Percentiles rank a stretch among this genome's conserved stretches.
Evolutionary conservation across 202 grass and related monocot genomes (phyloP).

Genomic region (Eragrostis tef): DNA sequence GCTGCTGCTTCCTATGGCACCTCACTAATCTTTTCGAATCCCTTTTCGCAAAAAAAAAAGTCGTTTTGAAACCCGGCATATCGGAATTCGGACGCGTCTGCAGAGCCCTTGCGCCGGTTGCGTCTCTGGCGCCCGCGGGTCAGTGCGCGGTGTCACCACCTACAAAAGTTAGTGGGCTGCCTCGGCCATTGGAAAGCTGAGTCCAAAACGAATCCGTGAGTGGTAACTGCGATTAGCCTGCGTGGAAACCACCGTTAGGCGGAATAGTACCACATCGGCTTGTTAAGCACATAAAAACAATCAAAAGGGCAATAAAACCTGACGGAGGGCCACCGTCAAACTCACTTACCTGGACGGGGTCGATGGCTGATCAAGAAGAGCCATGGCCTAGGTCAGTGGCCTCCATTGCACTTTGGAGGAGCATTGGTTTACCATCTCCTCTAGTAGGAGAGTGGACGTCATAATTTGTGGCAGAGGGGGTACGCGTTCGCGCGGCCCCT

Average conservation of each 20-base stretch:
- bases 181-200: background rate
- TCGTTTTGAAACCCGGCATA: too few relatives aligned
- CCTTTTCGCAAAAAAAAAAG: too few relatives aligned
- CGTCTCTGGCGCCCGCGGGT: too few relatives aligned
- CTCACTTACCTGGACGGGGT: conserved; percentile 47
- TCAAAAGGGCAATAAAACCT: background rate
- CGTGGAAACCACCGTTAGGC: background rate
- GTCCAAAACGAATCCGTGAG: background rate
- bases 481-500: conserved; percentile 41
- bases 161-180: too few relatives aligned
- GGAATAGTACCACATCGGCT: conserved; percentile 30
- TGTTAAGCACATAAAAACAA: background rate
- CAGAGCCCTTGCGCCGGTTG: too few relatives aligned
- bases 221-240: too few relatives aligned
- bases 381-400: conserved; percentile 26
- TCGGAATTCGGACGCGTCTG: too few relatives aligned
- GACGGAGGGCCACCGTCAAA: background rate
- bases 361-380: conserved; percentile 18
- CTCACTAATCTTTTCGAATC: too few relatives aligned
- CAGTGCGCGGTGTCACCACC: too few relatives aligned
- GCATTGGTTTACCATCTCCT: conserved; percentile 23
- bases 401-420: conserved; percentile 25
- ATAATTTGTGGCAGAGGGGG: conserved; percentile 52
- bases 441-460: conserved; percentile 52
- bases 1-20: too few relatives aligned